A percentile compares a stretch with the other conserved stretches of the same genome.
These are phyloP conservation scores for Phytophthora kernoviae DNA, from an alignment of 352 stramenopile genomes.

Conservation along the genomic window DNA sequence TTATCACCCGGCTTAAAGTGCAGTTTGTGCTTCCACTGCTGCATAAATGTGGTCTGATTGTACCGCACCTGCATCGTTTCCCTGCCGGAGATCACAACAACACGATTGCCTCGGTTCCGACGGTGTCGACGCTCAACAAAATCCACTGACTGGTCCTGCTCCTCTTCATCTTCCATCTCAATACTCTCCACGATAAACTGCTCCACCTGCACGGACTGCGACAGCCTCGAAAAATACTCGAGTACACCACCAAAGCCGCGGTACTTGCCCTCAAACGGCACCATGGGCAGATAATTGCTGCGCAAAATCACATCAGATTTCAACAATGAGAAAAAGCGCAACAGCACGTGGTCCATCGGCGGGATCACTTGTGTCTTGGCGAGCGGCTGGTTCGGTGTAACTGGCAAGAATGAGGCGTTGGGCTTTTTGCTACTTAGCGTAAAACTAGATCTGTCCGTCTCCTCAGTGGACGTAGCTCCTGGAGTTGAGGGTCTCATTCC, in stretches of 20 bases:
- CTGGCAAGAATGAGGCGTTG: slow-evolving; percentile 44
- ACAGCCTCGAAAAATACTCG: slow-evolving; percentile 77
- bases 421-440: slow-evolving; percentile 53
- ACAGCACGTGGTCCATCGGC: slow-evolving; percentile 64
- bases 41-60: slow-evolving; percentile 87
- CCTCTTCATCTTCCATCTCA: slow-evolving; percentile 57
- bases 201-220: slow-evolving; percentile 72
- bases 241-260: slow-evolving; percentile 76
- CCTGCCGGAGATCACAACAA: slow-evolving; percentile 73
- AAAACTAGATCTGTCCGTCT: slow-evolving; percentile 34
- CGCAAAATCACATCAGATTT: slow-evolving; percentile 79
- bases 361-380: slow-evolving; percentile 45
- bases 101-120: slow-evolving; percentile 41
- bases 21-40: slow-evolving; percentile 87
- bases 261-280: slow-evolving; percentile 87
- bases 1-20: slow-evolving; percentile 67
- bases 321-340: slow-evolving; percentile 82
- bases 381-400: slow-evolving; percentile 60
- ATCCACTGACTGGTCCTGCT: slow-evolving; percentile 14
- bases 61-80: slow-evolving; percentile 87
- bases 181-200: slow-evolving; percentile 82
- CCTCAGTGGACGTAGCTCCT: slow-evolving; percentile 11
- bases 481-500: slow-evolving; percentile 4
- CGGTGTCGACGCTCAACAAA: slow-evolving; percentile 25
- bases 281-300: slow-evolving; percentile 90